Evolutionary conservation across 2,329 filamentous ascomycete genomes (phyloP).

Genomic region (Pyricularia pennisetigena): DNA sequence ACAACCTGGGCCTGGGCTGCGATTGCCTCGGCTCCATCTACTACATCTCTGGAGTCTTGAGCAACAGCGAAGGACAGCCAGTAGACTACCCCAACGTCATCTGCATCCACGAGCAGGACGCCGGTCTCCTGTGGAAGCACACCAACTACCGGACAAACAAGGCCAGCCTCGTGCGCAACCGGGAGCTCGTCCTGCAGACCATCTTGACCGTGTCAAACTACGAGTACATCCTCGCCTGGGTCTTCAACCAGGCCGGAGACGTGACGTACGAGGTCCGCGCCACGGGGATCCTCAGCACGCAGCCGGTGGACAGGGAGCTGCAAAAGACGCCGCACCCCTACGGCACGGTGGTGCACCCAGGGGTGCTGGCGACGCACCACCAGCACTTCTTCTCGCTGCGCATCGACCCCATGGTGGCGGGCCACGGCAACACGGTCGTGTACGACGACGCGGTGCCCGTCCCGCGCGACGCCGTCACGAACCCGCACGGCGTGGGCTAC

Average conservation of each 20-base stretch:
- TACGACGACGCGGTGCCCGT: constrained; percentile 29
- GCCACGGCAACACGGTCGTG: constrained; percentile 41
- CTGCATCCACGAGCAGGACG: constrained; percentile 63
- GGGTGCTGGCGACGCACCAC: constrained; percentile 58
- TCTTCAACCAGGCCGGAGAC: constrained; percentile 51
- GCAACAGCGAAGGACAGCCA: constrained; percentile 38
- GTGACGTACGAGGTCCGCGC: constrained; percentile 54
- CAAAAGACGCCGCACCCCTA: constrained; percentile 39
- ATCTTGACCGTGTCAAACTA: constrained; percentile 64
- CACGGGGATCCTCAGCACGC: constrained; percentile 54
- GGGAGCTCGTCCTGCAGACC: constrained; percentile 57
- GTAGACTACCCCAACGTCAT: constrained; percentile 43
- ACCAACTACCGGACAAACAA: constrained; percentile 54
- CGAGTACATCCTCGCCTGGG: constrained; percentile 47
- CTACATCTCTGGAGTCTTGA: constrained; percentile 47
- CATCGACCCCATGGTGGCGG: constrained; percentile 56
- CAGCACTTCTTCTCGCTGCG: constrained; percentile 60
- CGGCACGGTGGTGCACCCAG: constrained; percentile 53
- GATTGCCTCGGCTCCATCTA: constrained; percentile 62
- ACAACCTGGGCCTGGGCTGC: constrained; percentile 62
- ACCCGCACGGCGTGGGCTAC: constrained; percentile 42
- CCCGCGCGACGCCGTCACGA: constrained; percentile 26
- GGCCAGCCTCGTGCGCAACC: constrained; percentile 47
- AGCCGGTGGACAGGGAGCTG: constrained; percentile 45
- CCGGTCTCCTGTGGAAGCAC: constrained; percentile 64